Percentiles rank a stretch among this genome's conserved stretches.
phyloP scores from a whole-genome alignment of 176 grass and related monocot genomes.

The Pharus latifolius region DNA sequence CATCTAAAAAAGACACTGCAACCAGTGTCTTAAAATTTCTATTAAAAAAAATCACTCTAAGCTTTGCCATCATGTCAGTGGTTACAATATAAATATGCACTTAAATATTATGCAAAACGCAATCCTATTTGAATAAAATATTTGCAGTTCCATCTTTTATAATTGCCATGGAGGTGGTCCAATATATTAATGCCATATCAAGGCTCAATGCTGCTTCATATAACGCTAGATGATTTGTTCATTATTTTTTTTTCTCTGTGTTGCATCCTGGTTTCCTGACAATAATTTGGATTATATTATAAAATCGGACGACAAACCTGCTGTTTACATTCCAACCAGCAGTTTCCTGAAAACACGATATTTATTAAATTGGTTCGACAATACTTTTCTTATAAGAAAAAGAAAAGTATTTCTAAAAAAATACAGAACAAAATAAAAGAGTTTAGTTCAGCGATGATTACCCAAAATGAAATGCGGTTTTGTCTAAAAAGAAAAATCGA shows the following conservation, averaged over 20 bases:
- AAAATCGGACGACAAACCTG: background rate
- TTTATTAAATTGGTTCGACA: background rate
- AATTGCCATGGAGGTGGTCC: background rate
- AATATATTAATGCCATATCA: constrained; percentile 7
- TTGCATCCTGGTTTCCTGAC: background rate
- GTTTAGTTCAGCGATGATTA: background rate
- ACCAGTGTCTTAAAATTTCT: too few species aligned
- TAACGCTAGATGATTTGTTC: constrained; percentile 1
- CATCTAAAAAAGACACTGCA: too few species aligned
- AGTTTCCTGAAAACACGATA: constrained; percentile 21
- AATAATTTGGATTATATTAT: background rate
- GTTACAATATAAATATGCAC: background rate
- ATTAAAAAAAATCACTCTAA: too few species aligned
- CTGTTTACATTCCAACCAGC: constrained; percentile 26
- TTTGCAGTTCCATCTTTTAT: background rate
- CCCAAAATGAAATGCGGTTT: background rate
- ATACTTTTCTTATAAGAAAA: constrained; percentile 11
- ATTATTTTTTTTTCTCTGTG: background rate
- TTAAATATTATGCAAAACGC: background rate
- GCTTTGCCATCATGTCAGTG: too few species aligned
- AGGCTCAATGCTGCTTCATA: background rate
- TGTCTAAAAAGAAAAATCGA: too few species aligned
- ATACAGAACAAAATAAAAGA: too few species aligned
- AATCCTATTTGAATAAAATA: background rate
- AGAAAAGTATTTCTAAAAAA: too few species aligned